Percentiles rank a stretch among this genome's conserved stretches.
Conservation (phyloP, 441 rosid genomes). For the Codiaeum variegatum region DNA sequence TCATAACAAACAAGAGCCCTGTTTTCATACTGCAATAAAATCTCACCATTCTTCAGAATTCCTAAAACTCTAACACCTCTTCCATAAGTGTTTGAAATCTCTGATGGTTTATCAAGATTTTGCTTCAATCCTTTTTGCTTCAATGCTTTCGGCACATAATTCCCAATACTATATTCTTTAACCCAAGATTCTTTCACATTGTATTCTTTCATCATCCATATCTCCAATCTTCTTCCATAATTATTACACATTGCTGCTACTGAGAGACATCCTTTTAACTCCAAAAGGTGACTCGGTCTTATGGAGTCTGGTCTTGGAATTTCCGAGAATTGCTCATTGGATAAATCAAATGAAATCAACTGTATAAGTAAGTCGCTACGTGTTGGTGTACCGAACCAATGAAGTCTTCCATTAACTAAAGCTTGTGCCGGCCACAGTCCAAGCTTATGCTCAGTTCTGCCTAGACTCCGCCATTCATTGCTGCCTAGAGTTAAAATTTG, state of each 20-base stretch:
- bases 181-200: conserved; percentile 68
- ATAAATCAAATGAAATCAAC: conserved; percentile 69
- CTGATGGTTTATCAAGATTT: conserved; percentile 32
- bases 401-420: conserved; percentile 70
- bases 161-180: conserved; percentile 56
- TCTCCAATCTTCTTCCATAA: conserved; percentile 64
- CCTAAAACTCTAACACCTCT: conserved; percentile 53
- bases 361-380: conserved; percentile 50
- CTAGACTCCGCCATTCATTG: conserved; percentile 60
- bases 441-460: conserved; percentile 52
- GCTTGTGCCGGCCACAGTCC: conserved; percentile 53
- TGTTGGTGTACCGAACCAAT: conserved; percentile 63
- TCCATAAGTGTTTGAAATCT: conserved; percentile 47
- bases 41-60: conserved; percentile 51
- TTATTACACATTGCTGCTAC: conserved; percentile 62
- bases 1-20: conserved; percentile 57
- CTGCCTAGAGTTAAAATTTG: conserved; percentile 61
- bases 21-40: conserved; percentile 69
- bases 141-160: conserved; percentile 68
- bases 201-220: conserved; percentile 81
- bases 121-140: conserved; percentile 43
- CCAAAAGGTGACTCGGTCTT: conserved; percentile 49
- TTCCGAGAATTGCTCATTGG: conserved; percentile 63
- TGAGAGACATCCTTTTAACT: conserved; percentile 51
- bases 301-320: conserved; percentile 67